Evolutionary conservation across 1,284 basidiomycete species (phyloP), one percentile per base, ranked within the genome.

Genomic region (Tilletia walkeri): DNA sequence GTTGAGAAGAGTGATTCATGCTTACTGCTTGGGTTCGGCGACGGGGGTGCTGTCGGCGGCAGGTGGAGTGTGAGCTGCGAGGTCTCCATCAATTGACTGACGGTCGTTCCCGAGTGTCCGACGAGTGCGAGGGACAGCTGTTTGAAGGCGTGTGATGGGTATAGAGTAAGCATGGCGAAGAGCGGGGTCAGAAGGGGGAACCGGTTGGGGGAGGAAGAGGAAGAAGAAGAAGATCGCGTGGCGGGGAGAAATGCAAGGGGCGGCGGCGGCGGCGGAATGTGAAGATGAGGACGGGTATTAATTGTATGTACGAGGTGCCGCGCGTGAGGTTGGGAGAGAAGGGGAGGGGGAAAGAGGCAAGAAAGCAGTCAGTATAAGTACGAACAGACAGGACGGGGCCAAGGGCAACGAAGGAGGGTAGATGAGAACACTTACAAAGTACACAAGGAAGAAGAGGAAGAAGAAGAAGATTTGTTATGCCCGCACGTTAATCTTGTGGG

Each of bases 31-130:
- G 56, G 56, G n/a, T 14, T 61, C 14, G 56, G 56, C 56, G 56
- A 61, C 56, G 56, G 56, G 14, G 56, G 56, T 36, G 56, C 56
- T 61, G 56, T 61, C 56, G 56, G 56, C n/a, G 56, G 56, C 56
- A 61, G 56, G 38, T 61, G 56, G 9, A 63, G 30, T 18, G 34
- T 36, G 59, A 63, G 59, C 39, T 63, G 59, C 59, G 59, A 16
- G 30, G 12, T 63, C 59, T 36, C 59, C 59, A 63, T 63, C 59
- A 63, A 63, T 63, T 39, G 9, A 34, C 59, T 63, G 59, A n/a
- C 38, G 59, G 34, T n/a, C 14, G n/a, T 24, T 14, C 14, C 30
- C 38, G 24, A 34, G 56, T 61, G 56, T 61, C 56, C 56, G 56
- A 34, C 56, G 24, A 7, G 56, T 20, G 24, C 34, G 56, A 61